Evolutionary conservation across 768 basidiomycete species (phyloP).

Genomic region (Russula sp.): DNA sequence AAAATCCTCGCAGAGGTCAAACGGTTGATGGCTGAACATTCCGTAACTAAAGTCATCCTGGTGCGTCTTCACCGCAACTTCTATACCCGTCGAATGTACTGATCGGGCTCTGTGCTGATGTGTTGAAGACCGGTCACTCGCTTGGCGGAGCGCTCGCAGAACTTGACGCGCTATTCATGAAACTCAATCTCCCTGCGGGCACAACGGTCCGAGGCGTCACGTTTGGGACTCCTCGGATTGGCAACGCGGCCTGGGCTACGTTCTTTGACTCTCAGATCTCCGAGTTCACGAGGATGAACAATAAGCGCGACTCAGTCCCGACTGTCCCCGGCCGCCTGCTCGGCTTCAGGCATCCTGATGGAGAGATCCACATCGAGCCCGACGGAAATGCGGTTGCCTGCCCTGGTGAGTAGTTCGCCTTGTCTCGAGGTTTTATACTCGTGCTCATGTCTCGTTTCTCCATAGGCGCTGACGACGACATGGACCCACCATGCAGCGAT

Average conservation of each 20-base stretch:
- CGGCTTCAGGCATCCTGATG: slow-evolving; percentile 12
- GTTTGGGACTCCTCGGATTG: slow-evolving; percentile 22
- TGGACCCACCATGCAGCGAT: slow-evolving; percentile 49
- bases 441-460: neutral
- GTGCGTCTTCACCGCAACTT: neutral
- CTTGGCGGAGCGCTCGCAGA: slow-evolving; percentile 22
- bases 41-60: slow-evolving; percentile 7
- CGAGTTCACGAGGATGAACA: slow-evolving; percentile 21
- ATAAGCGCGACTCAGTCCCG: slow-evolving; percentile 16
- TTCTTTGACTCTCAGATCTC: slow-evolving; percentile 21
- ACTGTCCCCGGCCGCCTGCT: slow-evolving; percentile 18
- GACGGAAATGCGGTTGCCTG: slow-evolving; percentile 14
- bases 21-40: slow-evolving; percentile 4
- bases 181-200: slow-evolving; percentile 14
- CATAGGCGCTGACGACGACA: slow-evolving; percentile 44
- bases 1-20: slow-evolving; percentile 17
- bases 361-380: slow-evolving; percentile 17
- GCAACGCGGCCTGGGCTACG: slow-evolving; percentile 12
- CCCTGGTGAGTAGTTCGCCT: slow-evolving; percentile 2
- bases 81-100: neutral
- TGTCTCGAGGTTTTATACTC: too few relatives aligned
- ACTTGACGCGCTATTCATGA: slow-evolving; percentile 19
- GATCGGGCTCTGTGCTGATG: too few relatives aligned
- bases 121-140: slow-evolving; percentile 17
- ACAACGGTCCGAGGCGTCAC: slow-evolving; percentile 18